Evolutionary conservation across 2,329 filamentous ascomycete genomes (phyloP).

Genomic region (Colletotrichum australisinense): DNA sequence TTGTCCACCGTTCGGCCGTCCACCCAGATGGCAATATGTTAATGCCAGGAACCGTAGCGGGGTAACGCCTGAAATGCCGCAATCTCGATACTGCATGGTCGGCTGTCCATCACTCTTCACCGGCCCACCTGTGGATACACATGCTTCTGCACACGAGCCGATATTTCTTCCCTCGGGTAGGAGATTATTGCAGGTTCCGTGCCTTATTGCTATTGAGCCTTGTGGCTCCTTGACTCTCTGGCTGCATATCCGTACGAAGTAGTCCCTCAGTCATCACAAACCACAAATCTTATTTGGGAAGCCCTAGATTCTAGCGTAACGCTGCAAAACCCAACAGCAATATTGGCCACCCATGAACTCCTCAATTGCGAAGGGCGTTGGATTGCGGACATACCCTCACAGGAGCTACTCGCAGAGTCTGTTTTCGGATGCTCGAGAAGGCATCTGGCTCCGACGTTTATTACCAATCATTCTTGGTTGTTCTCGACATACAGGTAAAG

Average conservation of each 20-base stretch:
- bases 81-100: constrained; percentile 27
- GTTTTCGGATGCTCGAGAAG: neutral
- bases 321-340: neutral
- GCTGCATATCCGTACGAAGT: constrained; percentile 3
- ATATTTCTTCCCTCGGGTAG: constrained; percentile 8
- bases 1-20: constrained; percentile 20
- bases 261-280: neutral
- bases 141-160: constrained; percentile 17
- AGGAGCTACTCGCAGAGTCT: neutral
- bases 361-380: neutral
- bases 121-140: constrained; percentile 23
- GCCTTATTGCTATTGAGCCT: constrained; percentile 9
- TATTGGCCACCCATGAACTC: neutral
- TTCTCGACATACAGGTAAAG: constrained; percentile 6
- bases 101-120: constrained; percentile 29
- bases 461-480: neutral
- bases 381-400: neutral
- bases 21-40: neutral
- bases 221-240: constrained; percentile 7
- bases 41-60: constrained; percentile 17
- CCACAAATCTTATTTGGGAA: neutral
- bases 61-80: constrained; percentile 27
- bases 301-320: neutral
- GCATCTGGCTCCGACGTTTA: neutral
- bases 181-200: constrained; percentile 10